Conservation (phyloP, 495 filamentous ascomycete species). For the Penicillium coprophilum region DNA sequence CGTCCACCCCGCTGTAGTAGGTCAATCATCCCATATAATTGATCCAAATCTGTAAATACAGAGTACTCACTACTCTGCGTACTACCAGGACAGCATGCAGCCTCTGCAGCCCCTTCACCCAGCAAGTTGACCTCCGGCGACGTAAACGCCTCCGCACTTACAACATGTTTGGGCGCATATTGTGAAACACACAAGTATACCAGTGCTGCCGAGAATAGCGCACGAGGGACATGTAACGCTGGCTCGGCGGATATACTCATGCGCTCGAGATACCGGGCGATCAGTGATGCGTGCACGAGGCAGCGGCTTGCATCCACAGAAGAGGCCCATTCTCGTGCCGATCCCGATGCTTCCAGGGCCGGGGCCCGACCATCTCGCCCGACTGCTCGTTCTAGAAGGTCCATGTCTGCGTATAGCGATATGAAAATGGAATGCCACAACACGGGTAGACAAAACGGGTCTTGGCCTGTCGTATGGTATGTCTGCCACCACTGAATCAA, state of each 20-base stretch:
- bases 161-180: constrained; percentile 7
- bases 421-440: constrained; percentile 42
- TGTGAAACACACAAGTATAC: constrained; percentile 25
- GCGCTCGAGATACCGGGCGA: constrained; percentile 24
- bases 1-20: constrained; percentile 35
- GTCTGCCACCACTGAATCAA: constrained; percentile 25
- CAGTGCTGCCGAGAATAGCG: constrained; percentile 26
- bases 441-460: constrained; percentile 32
- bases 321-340: constrained; percentile 15
- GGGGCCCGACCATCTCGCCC: constrained; percentile 27
- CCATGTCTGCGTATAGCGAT: constrained; percentile 31
- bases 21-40: constrained; percentile 31
- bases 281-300: constrained; percentile 27
- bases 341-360: not conserved
- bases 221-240: constrained; percentile 34
- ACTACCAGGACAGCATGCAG: not conserved
- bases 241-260: constrained; percentile 31
- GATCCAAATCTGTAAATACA: constrained; percentile 15
- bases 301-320: constrained; percentile 28
- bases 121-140: constrained; percentile 25
- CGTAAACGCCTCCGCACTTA: constrained; percentile 19
- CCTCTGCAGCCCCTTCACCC: constrained; percentile 4
- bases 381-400: constrained; percentile 31
- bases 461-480: constrained; percentile 17
- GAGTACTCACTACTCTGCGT: constrained; percentile 6